phyloP scores from a whole-genome alignment of 352 stramenopile genomes.

The Phytopythium helicoides region DNA sequence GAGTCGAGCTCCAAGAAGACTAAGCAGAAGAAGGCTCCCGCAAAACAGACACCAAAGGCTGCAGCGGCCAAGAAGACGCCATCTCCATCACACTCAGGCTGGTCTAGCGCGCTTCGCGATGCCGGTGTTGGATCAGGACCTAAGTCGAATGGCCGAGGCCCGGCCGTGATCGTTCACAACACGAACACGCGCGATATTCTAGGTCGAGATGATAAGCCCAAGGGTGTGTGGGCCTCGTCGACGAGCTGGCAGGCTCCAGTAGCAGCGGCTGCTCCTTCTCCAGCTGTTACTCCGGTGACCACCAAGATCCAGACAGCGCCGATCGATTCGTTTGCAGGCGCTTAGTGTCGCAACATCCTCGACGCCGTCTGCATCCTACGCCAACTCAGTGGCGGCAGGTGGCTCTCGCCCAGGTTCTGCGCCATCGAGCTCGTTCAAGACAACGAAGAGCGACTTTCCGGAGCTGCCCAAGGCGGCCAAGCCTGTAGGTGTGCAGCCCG shows the following conservation, averaged over 20 bases:
- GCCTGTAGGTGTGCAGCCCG: conserved; percentile 62
- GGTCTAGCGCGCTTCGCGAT: conserved; percentile 70
- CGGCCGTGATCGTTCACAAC: conserved; percentile 61
- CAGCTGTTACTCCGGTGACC: conserved; percentile 28
- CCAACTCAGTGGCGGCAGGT: conserved; percentile 3
- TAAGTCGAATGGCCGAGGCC: conserved; percentile 19
- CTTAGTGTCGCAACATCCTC: conserved; percentile 30
- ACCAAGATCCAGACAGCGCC: conserved; percentile 69
- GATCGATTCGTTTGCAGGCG: conserved; percentile 43
- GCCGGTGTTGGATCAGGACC: conserved; percentile 36
- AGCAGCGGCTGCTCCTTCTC: conserved; percentile 10
- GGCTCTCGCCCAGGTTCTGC: conserved; percentile 11
- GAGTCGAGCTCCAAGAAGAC: conserved; percentile 40
- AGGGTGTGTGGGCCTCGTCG: conserved; percentile 50
- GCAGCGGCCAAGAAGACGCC: conserved; percentile 27
- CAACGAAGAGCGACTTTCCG: conserved; percentile 75
- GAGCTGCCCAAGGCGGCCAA: conserved; percentile 57
- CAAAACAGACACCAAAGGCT: conserved; percentile 22
- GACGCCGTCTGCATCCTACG: conserved; percentile 26
- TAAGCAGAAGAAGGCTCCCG: conserved; percentile 37
- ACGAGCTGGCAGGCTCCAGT: conserved; percentile 46
- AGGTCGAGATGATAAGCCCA: conserved; percentile 31
- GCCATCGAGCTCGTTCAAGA: conserved; percentile 28
- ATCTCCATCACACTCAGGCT: conserved; percentile 45
- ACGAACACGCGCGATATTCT: conserved; percentile 43